Conservation (phyloP, 176 grass and related monocot genomes). For the Neostapfia colusana region DNA sequence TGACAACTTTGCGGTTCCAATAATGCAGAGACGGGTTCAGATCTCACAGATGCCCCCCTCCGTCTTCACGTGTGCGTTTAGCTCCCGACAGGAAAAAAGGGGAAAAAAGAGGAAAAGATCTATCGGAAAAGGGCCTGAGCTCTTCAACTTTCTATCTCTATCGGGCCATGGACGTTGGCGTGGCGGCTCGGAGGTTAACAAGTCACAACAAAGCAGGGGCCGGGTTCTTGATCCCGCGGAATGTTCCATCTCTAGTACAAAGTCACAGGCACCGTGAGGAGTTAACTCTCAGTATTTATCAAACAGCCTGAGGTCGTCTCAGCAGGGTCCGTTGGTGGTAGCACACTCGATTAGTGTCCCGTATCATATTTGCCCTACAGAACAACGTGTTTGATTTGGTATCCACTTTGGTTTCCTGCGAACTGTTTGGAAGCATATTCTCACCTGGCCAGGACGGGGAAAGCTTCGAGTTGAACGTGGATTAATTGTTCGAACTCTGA, state of each 20-base stretch:
- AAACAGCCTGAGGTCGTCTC: too few species aligned
- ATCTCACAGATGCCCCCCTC: slow-evolving; percentile 13
- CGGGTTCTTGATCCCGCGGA: neutral
- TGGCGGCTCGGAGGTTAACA: neutral
- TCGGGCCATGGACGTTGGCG: neutral
- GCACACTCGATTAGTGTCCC: too few species aligned
- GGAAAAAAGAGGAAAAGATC: neutral
- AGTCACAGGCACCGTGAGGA: too few species aligned
- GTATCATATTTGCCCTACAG: too few species aligned
- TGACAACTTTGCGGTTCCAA: slow-evolving; percentile 30
- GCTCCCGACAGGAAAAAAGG: neutral
- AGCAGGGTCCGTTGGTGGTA: too few species aligned
- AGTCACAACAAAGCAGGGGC: neutral
- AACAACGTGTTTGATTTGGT: too few species aligned
- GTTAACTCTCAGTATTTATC: too few species aligned
- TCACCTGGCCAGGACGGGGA: too few species aligned
- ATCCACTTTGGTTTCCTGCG: too few species aligned
- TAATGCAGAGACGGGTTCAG: slow-evolving; percentile 41
- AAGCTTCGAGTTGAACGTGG: too few species aligned
- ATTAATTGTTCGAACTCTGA: too few species aligned
- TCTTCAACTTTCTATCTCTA: neutral
- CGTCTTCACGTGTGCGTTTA: slow-evolving; percentile 33
- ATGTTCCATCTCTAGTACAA: neutral
- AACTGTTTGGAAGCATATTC: too few species aligned
- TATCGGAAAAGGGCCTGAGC: neutral